Evolutionary conservation across 2,329 filamentous ascomycete species (phyloP).

Genomic region (Epichloe baconii): DNA sequence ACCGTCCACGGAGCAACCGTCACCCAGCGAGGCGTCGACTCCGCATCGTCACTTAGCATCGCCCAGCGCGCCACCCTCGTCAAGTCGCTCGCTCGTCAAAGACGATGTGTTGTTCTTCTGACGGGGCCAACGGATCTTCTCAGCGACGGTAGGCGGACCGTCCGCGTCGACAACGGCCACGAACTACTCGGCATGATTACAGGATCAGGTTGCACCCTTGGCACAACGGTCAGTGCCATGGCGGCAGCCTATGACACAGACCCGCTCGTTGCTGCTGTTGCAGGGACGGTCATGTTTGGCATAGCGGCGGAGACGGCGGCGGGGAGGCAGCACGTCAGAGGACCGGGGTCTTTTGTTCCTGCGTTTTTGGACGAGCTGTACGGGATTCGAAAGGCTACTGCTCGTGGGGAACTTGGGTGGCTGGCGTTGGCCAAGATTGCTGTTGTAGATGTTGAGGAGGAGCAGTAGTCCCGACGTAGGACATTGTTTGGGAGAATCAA

Average conservation of each 20-base stretch:
- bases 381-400: constrained; percentile 34
- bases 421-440: constrained; percentile 36
- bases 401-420: constrained; percentile 36
- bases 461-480: neutral
- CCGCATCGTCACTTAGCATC: constrained; percentile 46
- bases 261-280: constrained; percentile 58
- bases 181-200: constrained; percentile 56
- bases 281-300: constrained; percentile 67
- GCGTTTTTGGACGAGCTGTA: constrained; percentile 66
- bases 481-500: too few relatives aligned
- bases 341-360: constrained; percentile 77
- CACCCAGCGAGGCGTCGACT: constrained; percentile 73
- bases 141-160: constrained; percentile 57
- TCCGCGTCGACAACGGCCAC: constrained; percentile 66
- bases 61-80: constrained; percentile 47
- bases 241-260: constrained; percentile 50
- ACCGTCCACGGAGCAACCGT: constrained; percentile 48
- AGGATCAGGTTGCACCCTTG: constrained; percentile 74
- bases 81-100: constrained; percentile 49
- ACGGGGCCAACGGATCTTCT: constrained; percentile 70
- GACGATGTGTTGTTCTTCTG: constrained; percentile 66
- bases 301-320: constrained; percentile 57
- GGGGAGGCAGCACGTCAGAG: constrained; percentile 49
- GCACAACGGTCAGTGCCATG: constrained; percentile 67
- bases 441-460: constrained; percentile 18